Conservation (phyloP, 139 green algal species). For the Chlorokybus atmophyticus region DNA sequence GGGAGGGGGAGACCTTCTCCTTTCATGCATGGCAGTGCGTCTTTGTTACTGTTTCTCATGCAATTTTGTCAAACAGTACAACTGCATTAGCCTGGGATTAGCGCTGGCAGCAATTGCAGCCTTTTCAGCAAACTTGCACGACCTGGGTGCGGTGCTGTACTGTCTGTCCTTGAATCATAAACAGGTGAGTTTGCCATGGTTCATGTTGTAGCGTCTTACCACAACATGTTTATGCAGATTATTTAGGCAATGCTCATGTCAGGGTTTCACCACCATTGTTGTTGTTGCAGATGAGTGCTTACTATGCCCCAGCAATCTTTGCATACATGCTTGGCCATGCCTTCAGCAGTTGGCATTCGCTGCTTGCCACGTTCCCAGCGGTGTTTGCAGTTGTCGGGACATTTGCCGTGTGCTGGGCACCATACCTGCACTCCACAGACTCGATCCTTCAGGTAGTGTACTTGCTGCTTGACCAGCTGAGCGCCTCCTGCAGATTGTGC, state of each 20-base stretch:
- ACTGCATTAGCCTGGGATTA: constrained; percentile 75
- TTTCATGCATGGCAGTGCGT: background rate
- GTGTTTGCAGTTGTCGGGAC: constrained; percentile 33
- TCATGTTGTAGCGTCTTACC: background rate
- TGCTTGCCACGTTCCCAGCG: constrained; percentile 35
- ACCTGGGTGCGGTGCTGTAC: constrained; percentile 55
- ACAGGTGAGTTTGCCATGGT: constrained; percentile 9
- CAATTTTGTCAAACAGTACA: constrained; percentile 45
- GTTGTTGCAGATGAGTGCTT: constrained; percentile 73
- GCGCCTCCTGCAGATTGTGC: background rate
- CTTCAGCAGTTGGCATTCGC: constrained; percentile 36
- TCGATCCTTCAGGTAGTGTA: constrained; percentile 9
- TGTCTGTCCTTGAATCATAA: constrained; percentile 82
- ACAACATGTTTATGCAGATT: background rate
- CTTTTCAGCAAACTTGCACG: constrained; percentile 23
- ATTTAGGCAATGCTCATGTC: background rate
- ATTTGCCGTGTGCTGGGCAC: constrained; percentile 65
- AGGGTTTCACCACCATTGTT: background rate
- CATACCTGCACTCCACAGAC: constrained; percentile 42
- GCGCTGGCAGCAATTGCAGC: constrained; percentile 25
- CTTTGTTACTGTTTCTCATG: background rate
- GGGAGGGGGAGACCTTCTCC: background rate
- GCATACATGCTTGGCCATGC: constrained; percentile 73
- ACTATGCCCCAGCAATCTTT: constrained; percentile 93
- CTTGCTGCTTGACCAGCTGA: background rate